Evolutionary conservation across 768 basidiomycete genomes (phyloP).

Genomic region (Trametes cinnabarina): DNA sequence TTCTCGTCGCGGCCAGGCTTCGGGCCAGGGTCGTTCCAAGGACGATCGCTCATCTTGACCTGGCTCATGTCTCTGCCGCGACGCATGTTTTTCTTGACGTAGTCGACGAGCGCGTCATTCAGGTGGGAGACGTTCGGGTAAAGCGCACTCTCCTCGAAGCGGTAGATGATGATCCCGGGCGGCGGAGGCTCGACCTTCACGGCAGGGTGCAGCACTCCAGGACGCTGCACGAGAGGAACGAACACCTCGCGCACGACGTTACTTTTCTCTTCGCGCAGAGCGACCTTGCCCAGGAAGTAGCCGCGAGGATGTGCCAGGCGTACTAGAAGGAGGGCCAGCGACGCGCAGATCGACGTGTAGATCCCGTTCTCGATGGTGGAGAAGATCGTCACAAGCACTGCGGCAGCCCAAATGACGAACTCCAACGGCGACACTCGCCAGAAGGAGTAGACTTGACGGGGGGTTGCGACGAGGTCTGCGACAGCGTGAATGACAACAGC

Average conservation of each 20-base stretch:
- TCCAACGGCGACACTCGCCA: slow-evolving; percentile 96
- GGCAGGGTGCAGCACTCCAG: slow-evolving; percentile 62
- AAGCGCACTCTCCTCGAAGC: slow-evolving; percentile 86
- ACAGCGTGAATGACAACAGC: slow-evolving; percentile 96
- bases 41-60: slow-evolving; percentile 68
- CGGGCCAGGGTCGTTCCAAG: slow-evolving; percentile 95
- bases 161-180: slow-evolving; percentile 88
- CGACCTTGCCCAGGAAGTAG: slow-evolving; percentile 85
- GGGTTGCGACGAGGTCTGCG: slow-evolving; percentile 82
- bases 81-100: slow-evolving; percentile 75
- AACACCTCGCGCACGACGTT: slow-evolving; percentile 70
- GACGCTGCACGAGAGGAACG: slow-evolving; percentile 62
- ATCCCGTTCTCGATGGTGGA: slow-evolving; percentile 93
- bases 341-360: slow-evolving; percentile 81
- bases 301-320: slow-evolving; percentile 87
- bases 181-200: slow-evolving; percentile 74
- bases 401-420: slow-evolving; percentile 83
- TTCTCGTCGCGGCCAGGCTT: slow-evolving; percentile 48
- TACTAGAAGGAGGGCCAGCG: slow-evolving; percentile 75
- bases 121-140: slow-evolving; percentile 74
- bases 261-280: slow-evolving; percentile 43
- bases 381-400: slow-evolving; percentile 88
- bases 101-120: slow-evolving; percentile 73
- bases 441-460: slow-evolving; percentile 78
- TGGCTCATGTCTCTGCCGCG: slow-evolving; percentile 70